Percentiles rank a stretch among this genome's conserved stretches.
phyloP scores from a whole-genome alignment of 1,139 yeast species.

The Sugiyamaella neomexicana region DNA sequence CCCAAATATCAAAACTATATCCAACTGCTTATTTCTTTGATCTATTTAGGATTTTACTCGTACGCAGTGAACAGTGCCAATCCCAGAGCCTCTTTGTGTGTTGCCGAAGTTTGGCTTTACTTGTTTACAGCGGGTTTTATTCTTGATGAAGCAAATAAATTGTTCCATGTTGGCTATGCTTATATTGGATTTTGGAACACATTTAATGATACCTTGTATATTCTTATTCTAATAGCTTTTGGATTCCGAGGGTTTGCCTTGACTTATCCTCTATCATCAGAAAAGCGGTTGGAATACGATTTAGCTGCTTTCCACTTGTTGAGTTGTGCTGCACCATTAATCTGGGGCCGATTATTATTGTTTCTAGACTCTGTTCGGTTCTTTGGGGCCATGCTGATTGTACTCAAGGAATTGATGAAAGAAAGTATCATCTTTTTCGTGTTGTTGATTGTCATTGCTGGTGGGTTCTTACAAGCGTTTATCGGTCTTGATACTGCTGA shows the following conservation, averaged over 20 bases:
- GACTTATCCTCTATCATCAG: slow-evolving; percentile 23
- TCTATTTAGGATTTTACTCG: slow-evolving; percentile 64
- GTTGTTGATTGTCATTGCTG: slow-evolving; percentile 62
- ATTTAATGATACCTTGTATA: slow-evolving; percentile 70
- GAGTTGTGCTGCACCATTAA: slow-evolving; percentile 81
- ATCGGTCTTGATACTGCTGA: slow-evolving; percentile 85
- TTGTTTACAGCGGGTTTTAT: slow-evolving; percentile 66
- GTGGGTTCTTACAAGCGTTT: slow-evolving; percentile 86
- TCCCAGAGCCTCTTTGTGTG: slow-evolving; percentile 42
- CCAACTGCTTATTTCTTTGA: slow-evolving; percentile 66
- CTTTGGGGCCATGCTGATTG: slow-evolving; percentile 88
- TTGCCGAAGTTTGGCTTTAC: slow-evolving; percentile 59
- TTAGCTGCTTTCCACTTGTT: slow-evolving; percentile 67
- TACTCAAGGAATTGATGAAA: slow-evolving; percentile 80
- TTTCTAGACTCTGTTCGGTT: slow-evolving; percentile 78
- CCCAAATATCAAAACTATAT: slow-evolving; percentile 78
- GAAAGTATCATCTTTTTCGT: slow-evolving; percentile 81
- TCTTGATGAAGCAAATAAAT: slow-evolving; percentile 65
- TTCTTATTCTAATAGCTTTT: slow-evolving; percentile 54
- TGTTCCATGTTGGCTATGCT: slow-evolving; percentile 72
- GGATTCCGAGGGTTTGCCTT: slow-evolving; percentile 58
- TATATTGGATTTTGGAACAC: slow-evolving; percentile 80
- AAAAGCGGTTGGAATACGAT: slow-evolving; percentile 50
- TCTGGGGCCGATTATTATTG: slow-evolving; percentile 78
- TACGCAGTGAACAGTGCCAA: slow-evolving; percentile 56